Evolutionary conservation across 805 yeast species (phyloP), one percentile per base, ranked within the genome.

Genomic region (Metschnikowia matae): DNA sequence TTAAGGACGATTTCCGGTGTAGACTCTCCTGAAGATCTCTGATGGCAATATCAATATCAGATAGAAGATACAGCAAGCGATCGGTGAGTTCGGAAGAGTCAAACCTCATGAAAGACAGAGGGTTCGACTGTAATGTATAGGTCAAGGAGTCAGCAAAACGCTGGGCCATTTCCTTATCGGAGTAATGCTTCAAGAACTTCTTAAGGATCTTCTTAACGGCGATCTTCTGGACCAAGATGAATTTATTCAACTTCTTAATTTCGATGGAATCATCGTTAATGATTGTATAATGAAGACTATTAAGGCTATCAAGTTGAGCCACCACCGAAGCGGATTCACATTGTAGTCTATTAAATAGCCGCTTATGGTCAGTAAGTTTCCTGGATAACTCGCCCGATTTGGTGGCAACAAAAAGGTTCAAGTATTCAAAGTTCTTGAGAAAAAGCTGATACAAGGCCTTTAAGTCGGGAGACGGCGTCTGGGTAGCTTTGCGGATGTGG

Each of bases 171-270:
- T 51, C 58, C 33, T 56, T 50, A 51, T 67, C 63, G 4, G 55
- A 58, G 48, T 74, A 72, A 59, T 80, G 73, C 60, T 80, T 80
- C 43, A 71, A 44, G 52, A 79, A 85, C 63, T 89, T 88, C 68
- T 89, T 88, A 59, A 88, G 72, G 45, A 88, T 75, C 67, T 88
- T 88, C 54, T 84, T 75, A 44, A 86, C 74, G 5, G 83, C 95
- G 2, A 89, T 82, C 60, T 84, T 83, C 62, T 88, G 96, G 6
- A 87, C 77, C 20, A 84, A 69, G 14, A 87, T 79, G 61, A 85
- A 88, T 54, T 89, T 74, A n/a, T 87, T 76, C 43, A 88, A 68
- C 53, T 83, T 79, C 58, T 84, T 87, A 26, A 86, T 69, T 59
- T 69, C 49, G 77, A 78, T 40, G 74, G 76, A 54, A 55, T 68